Evolutionary conservation across 305 asterid species (phyloP).

Genomic region (Plantago lanceolata): DNA sequence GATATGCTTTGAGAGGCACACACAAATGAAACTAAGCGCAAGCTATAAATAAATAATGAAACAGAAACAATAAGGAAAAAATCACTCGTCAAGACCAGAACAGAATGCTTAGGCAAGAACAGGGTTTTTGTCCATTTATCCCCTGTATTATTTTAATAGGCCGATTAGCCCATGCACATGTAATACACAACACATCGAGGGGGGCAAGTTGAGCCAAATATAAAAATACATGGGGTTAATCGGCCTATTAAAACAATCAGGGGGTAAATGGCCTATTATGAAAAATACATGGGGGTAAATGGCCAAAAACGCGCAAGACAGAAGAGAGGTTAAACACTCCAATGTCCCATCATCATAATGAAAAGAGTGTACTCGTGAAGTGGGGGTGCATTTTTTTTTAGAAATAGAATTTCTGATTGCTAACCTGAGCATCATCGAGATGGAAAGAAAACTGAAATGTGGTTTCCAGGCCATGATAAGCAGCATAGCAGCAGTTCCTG

Average conservation of each 20-base stretch:
- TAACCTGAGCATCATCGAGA: constrained; percentile 74
- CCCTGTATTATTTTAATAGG: no score
- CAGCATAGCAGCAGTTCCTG: constrained; percentile 95
- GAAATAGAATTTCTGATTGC: constrained; percentile 22
- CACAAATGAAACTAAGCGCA: not conserved
- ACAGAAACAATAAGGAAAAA: not conserved
- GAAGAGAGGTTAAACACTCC: not conserved
- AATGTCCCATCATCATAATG: constrained; percentile 14
- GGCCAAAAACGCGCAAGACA: no score
- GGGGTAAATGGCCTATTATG: no score
- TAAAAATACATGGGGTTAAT: no score
- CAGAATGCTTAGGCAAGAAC: not conserved
- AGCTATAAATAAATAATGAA: not conserved
- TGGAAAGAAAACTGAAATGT: constrained; percentile 63
- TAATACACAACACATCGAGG: no score
- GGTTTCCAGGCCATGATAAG: constrained; percentile 94
- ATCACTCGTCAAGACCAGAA: constrained; percentile 16
- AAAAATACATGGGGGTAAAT: no score
- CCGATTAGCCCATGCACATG: no score
- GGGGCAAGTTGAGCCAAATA: no score
- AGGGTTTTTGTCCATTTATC: no score
- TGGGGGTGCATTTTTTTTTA: no score
- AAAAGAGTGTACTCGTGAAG: not conserved
- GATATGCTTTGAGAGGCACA: not conserved
- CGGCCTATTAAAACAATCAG: no score